These are phyloP conservation scores for Eutrema yunnanense DNA, from an alignment of 345 rosid genomes.

Conservation along the genomic window DNA sequence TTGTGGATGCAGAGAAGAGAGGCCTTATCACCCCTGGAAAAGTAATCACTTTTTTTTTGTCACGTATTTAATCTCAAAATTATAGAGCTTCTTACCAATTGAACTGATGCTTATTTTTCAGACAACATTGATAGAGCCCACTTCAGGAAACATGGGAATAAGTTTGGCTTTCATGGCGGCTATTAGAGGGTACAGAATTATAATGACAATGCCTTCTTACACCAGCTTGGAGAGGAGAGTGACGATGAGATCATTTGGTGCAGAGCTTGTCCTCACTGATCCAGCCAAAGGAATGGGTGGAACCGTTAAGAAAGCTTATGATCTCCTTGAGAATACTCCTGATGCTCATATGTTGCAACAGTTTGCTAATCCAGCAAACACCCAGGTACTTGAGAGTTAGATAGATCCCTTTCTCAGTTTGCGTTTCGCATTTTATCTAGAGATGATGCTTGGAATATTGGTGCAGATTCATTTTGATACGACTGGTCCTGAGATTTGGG, in stretches of 20 bases:
- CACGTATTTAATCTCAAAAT: not conserved
- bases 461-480: constrained; percentile 83
- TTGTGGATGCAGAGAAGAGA: constrained; percentile 72
- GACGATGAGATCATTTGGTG: constrained; percentile 93
- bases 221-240: constrained; percentile 97
- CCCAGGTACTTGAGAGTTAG: constrained; percentile 42
- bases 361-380: constrained; percentile 83
- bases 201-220: constrained; percentile 96
- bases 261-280: constrained; percentile 85
- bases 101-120: constrained; percentile 4
- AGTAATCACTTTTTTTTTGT: constrained; percentile 31
- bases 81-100: not conserved
- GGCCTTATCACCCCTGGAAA: constrained; percentile 69
- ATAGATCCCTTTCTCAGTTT: not conserved
- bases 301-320: constrained; percentile 83
- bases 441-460: not conserved
- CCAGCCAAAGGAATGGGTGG: constrained; percentile 98
- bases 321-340: constrained; percentile 75
- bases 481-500: constrained; percentile 99
- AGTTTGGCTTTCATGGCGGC: constrained; percentile 97
- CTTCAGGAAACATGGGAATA: constrained; percentile 97
- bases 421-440: not conserved
- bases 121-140: constrained; percentile 93
- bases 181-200: constrained; percentile 81
- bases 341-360: constrained; percentile 81